These are phyloP conservation scores for Trypanosoma mega DNA, from an alignment of 208 protist genomes.

Conservation along the genomic window DNA sequence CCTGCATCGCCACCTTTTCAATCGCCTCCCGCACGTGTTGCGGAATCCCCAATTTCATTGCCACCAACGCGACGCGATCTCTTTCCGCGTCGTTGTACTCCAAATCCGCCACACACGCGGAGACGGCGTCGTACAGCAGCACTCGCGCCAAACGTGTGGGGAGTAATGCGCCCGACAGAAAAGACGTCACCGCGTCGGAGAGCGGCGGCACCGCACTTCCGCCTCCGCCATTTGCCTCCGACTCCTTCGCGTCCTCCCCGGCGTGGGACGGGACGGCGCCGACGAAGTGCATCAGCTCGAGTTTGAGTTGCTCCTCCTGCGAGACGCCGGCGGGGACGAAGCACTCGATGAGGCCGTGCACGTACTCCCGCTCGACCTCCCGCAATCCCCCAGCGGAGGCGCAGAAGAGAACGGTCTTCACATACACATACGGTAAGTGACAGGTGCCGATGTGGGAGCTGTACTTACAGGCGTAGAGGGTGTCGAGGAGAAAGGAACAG, in stretches of 20 bases:
- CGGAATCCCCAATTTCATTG: conserved; percentile 57
- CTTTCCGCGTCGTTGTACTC: conserved; percentile 50
- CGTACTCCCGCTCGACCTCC: conserved; percentile 40
- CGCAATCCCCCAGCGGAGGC: conserved; percentile 34
- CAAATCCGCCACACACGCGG: conserved; percentile 53
- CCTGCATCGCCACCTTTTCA: conserved; percentile 57
- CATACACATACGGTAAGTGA: conserved; percentile 67
- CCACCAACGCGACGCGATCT: conserved; percentile 52
- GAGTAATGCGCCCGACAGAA: conserved; percentile 45
- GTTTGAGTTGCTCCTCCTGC: conserved; percentile 47
- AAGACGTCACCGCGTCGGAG: conserved; percentile 33
- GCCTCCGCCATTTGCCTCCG: neutral
- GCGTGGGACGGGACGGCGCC: conserved; percentile 34
- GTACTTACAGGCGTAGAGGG: conserved; percentile 81
- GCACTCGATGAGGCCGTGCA: conserved; percentile 60
- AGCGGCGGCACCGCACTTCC: neutral
- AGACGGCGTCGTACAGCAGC: conserved; percentile 70
- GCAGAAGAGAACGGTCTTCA: conserved; percentile 73
- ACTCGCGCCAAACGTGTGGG: conserved; percentile 49
- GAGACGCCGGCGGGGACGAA: conserved; percentile 43
- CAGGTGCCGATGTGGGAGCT: conserved; percentile 64
- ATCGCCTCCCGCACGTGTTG: conserved; percentile 60
- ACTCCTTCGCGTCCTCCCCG: conserved; percentile 2
- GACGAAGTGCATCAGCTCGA: conserved; percentile 66
- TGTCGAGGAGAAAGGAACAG: conserved; percentile 60